Evolutionary conservation across 345 rosid species (phyloP).

Genomic region (Euphorbia pulcherrima): DNA sequence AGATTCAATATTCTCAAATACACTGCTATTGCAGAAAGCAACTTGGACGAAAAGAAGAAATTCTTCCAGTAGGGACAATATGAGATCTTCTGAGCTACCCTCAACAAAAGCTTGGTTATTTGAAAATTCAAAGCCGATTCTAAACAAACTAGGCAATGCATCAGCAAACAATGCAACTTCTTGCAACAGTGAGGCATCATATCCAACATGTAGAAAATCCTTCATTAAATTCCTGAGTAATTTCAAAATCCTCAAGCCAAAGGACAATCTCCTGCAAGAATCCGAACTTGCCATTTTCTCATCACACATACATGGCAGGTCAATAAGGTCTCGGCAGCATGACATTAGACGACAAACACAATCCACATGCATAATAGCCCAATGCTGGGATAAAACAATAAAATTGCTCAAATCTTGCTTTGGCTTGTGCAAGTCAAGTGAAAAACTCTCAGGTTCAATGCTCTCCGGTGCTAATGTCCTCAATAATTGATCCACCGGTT

Average conservation of each 20-base stretch:
- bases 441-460: conserved; percentile 49
- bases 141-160: conserved; percentile 53
- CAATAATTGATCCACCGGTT: conserved; percentile 57
- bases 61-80: conserved; percentile 66
- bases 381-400: conserved; percentile 65
- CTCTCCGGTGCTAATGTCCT: conserved; percentile 68
- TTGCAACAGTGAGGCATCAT: conserved; percentile 54
- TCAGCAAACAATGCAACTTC: conserved; percentile 66
- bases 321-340: conserved; percentile 57
- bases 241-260: conserved; percentile 72
- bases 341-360: conserved; percentile 55
- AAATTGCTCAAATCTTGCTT: conserved; percentile 49
- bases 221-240: conserved; percentile 61
- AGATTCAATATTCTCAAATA: conserved; percentile 62
- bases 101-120: conserved; percentile 52
- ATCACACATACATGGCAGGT: conserved; percentile 46
- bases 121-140: conserved; percentile 54
- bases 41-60: conserved; percentile 71
- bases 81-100: conserved; percentile 67
- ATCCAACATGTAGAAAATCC: conserved; percentile 57
- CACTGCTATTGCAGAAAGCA: conserved; percentile 56
- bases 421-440: conserved; percentile 37
- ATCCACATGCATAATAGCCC: conserved; percentile 69
- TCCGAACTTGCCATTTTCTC: conserved; percentile 53
- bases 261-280: conserved; percentile 49